Evolutionary conservation across 1,139 yeast genomes (phyloP), one percentile per base, ranked within the genome.

Genomic region (Hyphopichia fennica): DNA sequence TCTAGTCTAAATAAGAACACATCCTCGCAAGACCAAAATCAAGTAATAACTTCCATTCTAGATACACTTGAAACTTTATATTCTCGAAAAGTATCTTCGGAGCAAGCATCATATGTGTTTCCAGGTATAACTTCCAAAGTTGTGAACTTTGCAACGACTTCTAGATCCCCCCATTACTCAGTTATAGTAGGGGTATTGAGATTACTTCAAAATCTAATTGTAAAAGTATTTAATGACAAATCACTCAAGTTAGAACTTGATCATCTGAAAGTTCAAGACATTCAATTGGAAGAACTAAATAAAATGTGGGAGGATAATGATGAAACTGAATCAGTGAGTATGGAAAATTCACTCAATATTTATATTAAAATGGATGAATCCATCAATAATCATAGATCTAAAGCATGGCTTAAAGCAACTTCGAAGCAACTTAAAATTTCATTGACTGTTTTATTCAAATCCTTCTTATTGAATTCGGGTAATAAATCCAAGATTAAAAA

Each of bases 401-500:
- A 65, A 11, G 57, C 78, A 9, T 87, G 96, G 96, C 60, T 85
- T 17, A 65, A 57, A 16, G 88, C 84, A 0, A 83, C 91, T 0
- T 69, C 84, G 2, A 65, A 68, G 27, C 93, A 87, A 53, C 69
- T 87, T 19, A 76, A 73, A 39, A 56, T 72, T 5, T 71, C 81
- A 2, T 60, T 82, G 30, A 49, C 67, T 2, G 53, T 60, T 5
- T 56, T 65, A 43, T 65, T 67, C 57, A 61, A 63, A 49, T 50
- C 58, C 37, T 37, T 64, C 3, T 41, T 63, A 16, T 34, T 49
- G 20, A 43, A 46, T 16, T 30, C 49, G 7, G 41, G 45, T 33
- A 49, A 57, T 38, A 50, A 42, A 39, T 36, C 41, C 19, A 60
- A 65, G 38, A 40, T 65, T 2, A 56, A 56, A 41, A 49, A 57